phyloP scores from a whole-genome alignment of 2,329 filamentous ascomycete species.

The Fusarium torreyae region DNA sequence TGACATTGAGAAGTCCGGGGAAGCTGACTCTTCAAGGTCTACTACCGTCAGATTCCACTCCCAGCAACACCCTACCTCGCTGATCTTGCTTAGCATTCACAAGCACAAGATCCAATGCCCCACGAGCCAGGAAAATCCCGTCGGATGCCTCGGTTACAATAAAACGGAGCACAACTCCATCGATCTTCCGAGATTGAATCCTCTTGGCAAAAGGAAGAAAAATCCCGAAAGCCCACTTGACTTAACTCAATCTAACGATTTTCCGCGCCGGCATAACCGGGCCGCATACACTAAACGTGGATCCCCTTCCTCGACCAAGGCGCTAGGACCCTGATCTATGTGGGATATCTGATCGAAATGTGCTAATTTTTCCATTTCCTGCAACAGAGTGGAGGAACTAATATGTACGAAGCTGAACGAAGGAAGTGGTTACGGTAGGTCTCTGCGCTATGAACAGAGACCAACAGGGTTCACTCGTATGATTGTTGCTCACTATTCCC shows the following conservation, averaged over 20 bases:
- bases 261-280: background rate
- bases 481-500: background rate
- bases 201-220: slow-evolving; percentile 1
- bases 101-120: background rate
- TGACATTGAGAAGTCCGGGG: background rate
- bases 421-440: slow-evolving; percentile 1
- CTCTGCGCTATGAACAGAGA: background rate
- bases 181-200: slow-evolving; percentile 2
- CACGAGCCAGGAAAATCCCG: background rate
- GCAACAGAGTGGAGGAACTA: slow-evolving; percentile 11
- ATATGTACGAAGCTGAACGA: background rate
- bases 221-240: background rate
- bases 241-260: background rate
- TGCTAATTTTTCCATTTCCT: background rate
- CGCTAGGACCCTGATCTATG: slow-evolving; percentile 2
- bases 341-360: slow-evolving; percentile 7
- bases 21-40: background rate
- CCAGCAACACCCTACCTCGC: background rate
- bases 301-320: background rate
- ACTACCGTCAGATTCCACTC: background rate
- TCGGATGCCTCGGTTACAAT: slow-evolving; percentile 17
- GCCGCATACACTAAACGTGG: slow-evolving; percentile 5
- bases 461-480: background rate
- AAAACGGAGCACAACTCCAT: background rate
- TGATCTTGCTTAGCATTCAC: background rate